Conservation (phyloP, 1,284 basidiomycete species). For the Cryptococcus sp. region DNA sequence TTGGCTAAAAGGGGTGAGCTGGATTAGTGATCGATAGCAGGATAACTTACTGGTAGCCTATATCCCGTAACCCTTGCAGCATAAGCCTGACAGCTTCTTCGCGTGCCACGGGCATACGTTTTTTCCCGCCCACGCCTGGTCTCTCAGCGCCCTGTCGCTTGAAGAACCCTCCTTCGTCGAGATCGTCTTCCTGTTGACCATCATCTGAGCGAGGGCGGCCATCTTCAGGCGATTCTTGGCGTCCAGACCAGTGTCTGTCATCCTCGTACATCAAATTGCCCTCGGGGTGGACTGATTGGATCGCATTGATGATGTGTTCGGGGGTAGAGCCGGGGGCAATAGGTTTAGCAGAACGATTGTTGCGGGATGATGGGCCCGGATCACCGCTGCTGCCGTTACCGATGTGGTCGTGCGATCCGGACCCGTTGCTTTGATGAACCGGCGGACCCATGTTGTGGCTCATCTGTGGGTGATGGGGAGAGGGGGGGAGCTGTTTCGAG, state of each 20-base stretch:
- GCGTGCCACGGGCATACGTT: constrained; percentile 63
- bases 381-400: constrained; percentile 2
- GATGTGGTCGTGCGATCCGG: constrained; percentile 1
- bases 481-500: constrained; percentile 3
- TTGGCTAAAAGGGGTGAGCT: constrained; percentile 60
- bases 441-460: constrained; percentile 19
- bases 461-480: not conserved
- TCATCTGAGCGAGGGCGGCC: constrained; percentile 7
- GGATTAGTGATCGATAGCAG: not conserved
- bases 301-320: constrained; percentile 11
- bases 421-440: constrained; percentile 12
- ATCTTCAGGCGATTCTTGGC: constrained; percentile 5
- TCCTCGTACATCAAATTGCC: constrained; percentile 47
- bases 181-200: constrained; percentile 18
- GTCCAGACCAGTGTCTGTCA: constrained; percentile 40
- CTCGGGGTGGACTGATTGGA: constrained; percentile 14
- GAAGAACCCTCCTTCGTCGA: not conserved
- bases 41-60: constrained; percentile 81
- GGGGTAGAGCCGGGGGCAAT: constrained; percentile 9
- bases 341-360: not conserved
- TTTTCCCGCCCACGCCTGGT: constrained; percentile 24
- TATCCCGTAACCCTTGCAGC: constrained; percentile 85
- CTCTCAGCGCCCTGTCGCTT: constrained; percentile 11
- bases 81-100: constrained; percentile 90
- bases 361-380: constrained; percentile 7